Percentiles rank a stretch among this genome's conserved stretches.
Evolutionary conservation across 768 basidiomycete genomes (phyloP).

Genomic region (Pleurotus pulmonarius): DNA sequence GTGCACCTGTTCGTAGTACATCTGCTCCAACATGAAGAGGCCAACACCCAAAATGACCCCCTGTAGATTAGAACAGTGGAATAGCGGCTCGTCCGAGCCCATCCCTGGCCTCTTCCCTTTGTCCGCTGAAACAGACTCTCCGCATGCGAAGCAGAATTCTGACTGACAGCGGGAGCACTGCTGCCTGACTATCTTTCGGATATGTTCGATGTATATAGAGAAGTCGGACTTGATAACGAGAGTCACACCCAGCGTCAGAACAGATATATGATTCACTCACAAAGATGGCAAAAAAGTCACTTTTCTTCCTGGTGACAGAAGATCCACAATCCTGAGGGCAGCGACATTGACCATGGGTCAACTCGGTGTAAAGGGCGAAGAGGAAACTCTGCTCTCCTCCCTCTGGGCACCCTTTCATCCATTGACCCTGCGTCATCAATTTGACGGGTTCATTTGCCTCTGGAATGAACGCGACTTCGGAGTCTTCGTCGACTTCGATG

Average conservation of each 20-base stretch:
- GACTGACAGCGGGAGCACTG: constrained; percentile 60
- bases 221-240: constrained; percentile 60
- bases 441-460: constrained; percentile 44
- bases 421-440: constrained; percentile 84
- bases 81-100: constrained; percentile 54
- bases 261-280: constrained; percentile 42
- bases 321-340: constrained; percentile 80
- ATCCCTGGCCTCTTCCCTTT: constrained; percentile 41
- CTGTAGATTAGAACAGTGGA: constrained; percentile 88
- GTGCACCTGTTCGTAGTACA: constrained; percentile 55
- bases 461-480: constrained; percentile 46
- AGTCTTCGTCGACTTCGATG: constrained; percentile 85
- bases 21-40: constrained; percentile 77
- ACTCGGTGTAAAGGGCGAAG: constrained; percentile 77
- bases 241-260: neutral
- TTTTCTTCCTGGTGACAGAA: constrained; percentile 55
- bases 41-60: constrained; percentile 91
- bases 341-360: constrained; percentile 55
- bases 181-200: constrained; percentile 53
- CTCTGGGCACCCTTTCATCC: constrained; percentile 98
- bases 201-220: constrained; percentile 59
- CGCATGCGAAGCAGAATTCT: constrained; percentile 73
- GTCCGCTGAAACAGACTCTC: constrained; percentile 52
- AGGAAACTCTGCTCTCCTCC: constrained; percentile 87
- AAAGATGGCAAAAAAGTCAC: constrained; percentile 79